Evolutionary conservation across 2,329 filamentous ascomycete species (phyloP).

Genomic region (Hymenotorrendiella dingleyae): DNA sequence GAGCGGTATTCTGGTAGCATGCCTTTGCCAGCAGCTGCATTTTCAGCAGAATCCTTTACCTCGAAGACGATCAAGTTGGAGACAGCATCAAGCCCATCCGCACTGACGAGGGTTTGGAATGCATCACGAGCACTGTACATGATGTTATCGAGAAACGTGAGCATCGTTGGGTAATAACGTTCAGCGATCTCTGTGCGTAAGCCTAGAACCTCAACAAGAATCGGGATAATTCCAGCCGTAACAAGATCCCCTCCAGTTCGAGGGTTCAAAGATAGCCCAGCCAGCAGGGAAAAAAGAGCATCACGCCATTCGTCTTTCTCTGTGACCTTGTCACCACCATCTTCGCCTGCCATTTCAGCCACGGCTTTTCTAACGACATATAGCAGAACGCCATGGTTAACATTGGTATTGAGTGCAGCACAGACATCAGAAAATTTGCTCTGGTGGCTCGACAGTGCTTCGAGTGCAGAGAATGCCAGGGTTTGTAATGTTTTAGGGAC

Average conservation of each 20-base stretch:
- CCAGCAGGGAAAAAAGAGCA: slow-evolving; percentile 79
- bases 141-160: slow-evolving; percentile 83
- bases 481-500: slow-evolving; percentile 76
- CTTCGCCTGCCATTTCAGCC: slow-evolving; percentile 65
- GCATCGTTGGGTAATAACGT: slow-evolving; percentile 74
- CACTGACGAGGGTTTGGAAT: slow-evolving; percentile 74
- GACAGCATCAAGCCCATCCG: slow-evolving; percentile 82
- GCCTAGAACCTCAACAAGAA: slow-evolving; percentile 82
- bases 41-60: slow-evolving; percentile 62
- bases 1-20: slow-evolving; percentile 69
- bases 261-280: slow-evolving; percentile 69
- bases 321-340: slow-evolving; percentile 54
- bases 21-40: slow-evolving; percentile 63
- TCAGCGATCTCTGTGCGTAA: slow-evolving; percentile 77
- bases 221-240: slow-evolving; percentile 80
- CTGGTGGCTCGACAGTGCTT: slow-evolving; percentile 80
- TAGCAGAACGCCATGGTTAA: slow-evolving; percentile 91
- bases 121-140: slow-evolving; percentile 81
- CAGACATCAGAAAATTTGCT: slow-evolving; percentile 75
- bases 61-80: slow-evolving; percentile 80
- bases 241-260: slow-evolving; percentile 80
- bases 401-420: slow-evolving; percentile 86
- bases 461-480: slow-evolving; percentile 72
- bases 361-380: slow-evolving; percentile 91
- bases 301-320: slow-evolving; percentile 84